Conservation (phyloP, 768 basidiomycete genomes). For the Crepidotus variabilis region DNA sequence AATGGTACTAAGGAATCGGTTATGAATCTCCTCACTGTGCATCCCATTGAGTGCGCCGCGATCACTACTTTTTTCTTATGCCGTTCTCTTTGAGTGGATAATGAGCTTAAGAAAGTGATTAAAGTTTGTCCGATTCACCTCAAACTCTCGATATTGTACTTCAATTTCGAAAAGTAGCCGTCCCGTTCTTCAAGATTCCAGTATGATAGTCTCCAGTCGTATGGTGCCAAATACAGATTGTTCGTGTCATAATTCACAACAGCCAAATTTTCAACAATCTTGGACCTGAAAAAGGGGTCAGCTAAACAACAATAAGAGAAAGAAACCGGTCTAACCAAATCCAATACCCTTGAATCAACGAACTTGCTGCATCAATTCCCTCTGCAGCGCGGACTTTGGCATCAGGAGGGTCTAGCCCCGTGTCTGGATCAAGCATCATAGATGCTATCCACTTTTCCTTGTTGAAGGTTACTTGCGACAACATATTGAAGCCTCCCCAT, state of each 20-base stretch:
- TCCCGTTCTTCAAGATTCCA: slow-evolving; percentile 91
- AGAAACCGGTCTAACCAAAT: slow-evolving; percentile 57
- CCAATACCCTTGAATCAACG: slow-evolving; percentile 91
- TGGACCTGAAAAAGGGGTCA: slow-evolving; percentile 51
- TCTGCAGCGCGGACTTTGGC: slow-evolving; percentile 89
- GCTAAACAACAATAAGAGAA: not conserved
- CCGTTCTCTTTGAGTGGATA: slow-evolving; percentile 41
- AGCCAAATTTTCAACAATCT: slow-evolving; percentile 92
- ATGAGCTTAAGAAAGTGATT: not conserved
- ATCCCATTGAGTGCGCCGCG: slow-evolving; percentile 84
- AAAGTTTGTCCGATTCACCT: slow-evolving; percentile 46
- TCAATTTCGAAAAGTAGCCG: slow-evolving; percentile 83
- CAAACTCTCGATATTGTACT: slow-evolving; percentile 76
- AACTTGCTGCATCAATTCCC: slow-evolving; percentile 87
- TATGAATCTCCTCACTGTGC: slow-evolving; percentile 46
- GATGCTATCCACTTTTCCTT: slow-evolving; percentile 87
- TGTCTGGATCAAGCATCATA: slow-evolving; percentile 87
- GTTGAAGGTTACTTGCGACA: slow-evolving; percentile 79
- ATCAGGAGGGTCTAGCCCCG: slow-evolving; percentile 84
- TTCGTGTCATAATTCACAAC: slow-evolving; percentile 92
- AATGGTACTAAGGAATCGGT: not conserved
- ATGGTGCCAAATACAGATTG: slow-evolving; percentile 78
- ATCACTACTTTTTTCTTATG: slow-evolving; percentile 80
- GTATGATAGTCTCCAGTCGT: slow-evolving; percentile 89
- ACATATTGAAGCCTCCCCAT: slow-evolving; percentile 79